Evolutionary conservation across 441 rosid species (phyloP).

Genomic region (Francoa sonchifolia): DNA sequence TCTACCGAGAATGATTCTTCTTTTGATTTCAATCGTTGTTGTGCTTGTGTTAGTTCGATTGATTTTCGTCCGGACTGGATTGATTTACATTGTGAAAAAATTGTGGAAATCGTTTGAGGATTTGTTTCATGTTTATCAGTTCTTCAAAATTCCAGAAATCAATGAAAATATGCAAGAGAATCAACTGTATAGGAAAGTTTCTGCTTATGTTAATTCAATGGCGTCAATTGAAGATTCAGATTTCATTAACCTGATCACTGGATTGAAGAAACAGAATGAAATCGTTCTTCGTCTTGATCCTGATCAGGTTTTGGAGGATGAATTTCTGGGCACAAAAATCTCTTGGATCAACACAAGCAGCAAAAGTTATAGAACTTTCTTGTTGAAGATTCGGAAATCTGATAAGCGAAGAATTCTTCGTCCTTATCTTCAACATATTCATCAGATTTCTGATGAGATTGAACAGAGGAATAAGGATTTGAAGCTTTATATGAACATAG

Average conservation of each 20-base stretch:
- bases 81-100: constrained; percentile 39
- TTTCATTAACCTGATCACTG: constrained; percentile 67
- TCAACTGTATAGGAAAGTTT: constrained; percentile 38
- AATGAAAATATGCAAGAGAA: constrained; percentile 50
- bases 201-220: constrained; percentile 52
- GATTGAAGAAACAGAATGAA: constrained; percentile 41
- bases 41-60: too few species aligned
- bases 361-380: constrained; percentile 18
- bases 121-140: constrained; percentile 51
- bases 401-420: constrained; percentile 73
- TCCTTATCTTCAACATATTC: constrained; percentile 81
- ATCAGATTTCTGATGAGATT: constrained; percentile 54
- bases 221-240: constrained; percentile 62
- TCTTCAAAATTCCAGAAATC: constrained; percentile 62
- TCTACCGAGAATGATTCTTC: too few species aligned
- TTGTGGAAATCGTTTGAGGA: constrained; percentile 38
- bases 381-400: constrained; percentile 52
- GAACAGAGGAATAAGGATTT: constrained; percentile 38
- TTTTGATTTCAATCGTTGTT: too few species aligned
- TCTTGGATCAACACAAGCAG: constrained; percentile 42
- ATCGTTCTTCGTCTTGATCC: constrained; percentile 58
- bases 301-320: constrained; percentile 47
- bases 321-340: constrained; percentile 61
- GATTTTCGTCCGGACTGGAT: constrained; percentile 48
- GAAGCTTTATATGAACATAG: constrained; percentile 47